These are phyloP conservation scores for Trichoderma asperelloides DNA, from an alignment of 495 filamentous ascomycete species.

Conservation along the genomic window DNA sequence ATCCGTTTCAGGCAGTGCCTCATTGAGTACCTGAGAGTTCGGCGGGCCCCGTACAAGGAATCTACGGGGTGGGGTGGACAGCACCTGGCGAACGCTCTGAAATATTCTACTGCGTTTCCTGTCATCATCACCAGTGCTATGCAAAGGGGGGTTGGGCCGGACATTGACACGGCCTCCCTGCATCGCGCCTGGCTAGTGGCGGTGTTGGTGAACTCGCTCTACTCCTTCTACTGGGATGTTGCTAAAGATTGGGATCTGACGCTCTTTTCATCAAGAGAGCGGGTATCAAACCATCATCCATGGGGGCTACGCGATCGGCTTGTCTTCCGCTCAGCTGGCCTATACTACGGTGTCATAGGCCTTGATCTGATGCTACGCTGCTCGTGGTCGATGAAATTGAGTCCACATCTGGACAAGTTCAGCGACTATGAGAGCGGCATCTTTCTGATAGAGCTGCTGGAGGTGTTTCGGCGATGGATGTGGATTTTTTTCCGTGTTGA, in stretches of 20 bases:
- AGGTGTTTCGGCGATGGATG: slow-evolving; percentile 83
- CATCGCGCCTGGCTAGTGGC: slow-evolving; percentile 48
- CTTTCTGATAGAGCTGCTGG: slow-evolving; percentile 77
- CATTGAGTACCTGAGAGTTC: slow-evolving; percentile 74
- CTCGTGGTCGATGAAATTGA: slow-evolving; percentile 82
- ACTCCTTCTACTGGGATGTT: slow-evolving; percentile 98
- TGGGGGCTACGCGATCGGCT: slow-evolving; percentile 69
- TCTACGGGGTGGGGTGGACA: slow-evolving; percentile 59
- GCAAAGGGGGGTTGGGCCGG: slow-evolving; percentile 56
- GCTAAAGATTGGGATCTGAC: slow-evolving; percentile 93
- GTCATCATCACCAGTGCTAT: slow-evolving; percentile 72
- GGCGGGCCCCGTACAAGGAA: slow-evolving; percentile 37
- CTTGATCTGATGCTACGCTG: slow-evolving; percentile 75
- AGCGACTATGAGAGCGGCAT: slow-evolving; percentile 76
- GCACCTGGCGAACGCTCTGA: slow-evolving; percentile 85
- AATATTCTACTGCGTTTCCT: slow-evolving; percentile 87
- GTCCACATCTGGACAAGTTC: slow-evolving; percentile 68
- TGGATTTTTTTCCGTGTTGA: slow-evolving; percentile 96
- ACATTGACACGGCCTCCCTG: slow-evolving; percentile 30
- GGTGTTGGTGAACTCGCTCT: slow-evolving; percentile 71
- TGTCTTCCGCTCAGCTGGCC: slow-evolving; percentile 54
- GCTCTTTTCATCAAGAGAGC: slow-evolving; percentile 51
- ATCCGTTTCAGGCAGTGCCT: slow-evolving; percentile 90
- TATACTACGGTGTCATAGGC: slow-evolving; percentile 74
- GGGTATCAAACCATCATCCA: slow-evolving; percentile 52